Evolutionary conservation across 495 filamentous ascomycete genomes (phyloP), one percentile per base, ranked within the genome.

Genomic region (Coniosporium apollinis): DNA sequence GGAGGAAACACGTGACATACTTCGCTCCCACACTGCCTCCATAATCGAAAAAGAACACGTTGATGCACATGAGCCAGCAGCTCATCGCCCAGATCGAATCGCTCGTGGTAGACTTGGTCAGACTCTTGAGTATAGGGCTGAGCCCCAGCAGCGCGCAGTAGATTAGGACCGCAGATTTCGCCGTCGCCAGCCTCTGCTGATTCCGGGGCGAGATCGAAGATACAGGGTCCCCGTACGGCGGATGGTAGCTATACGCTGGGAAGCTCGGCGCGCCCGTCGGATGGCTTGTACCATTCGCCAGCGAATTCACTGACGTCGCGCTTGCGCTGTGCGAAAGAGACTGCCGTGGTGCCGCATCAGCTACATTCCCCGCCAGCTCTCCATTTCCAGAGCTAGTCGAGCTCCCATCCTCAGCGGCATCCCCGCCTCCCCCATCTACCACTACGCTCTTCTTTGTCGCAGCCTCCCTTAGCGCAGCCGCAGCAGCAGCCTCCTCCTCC

Each of bases 61-160:
- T 96, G 59, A 94, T 85, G 39, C 81, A 70, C 50, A 97, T 70
- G 30, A 97, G 65, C 76, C 82, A 91, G 56, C 76, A 82, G 43
- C 80, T 84, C 64, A 97, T 77, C 11, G 89, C 82, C 91, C 91
- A 97, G 43, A 97, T 96, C 17, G 76, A 83, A 62, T 97, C 89
- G 20, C 65, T 74, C 14, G 79, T 79, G 3, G 85, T 94, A 4
- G 85, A 94, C 22, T 75, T 74, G 1, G 89, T 96, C 10, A 97
- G 67, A 3, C 84, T 93, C 55, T 93, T 93, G 22, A 96, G 65
- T 43, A 97, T 96, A 0, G 89, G 89, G 18, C 80, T 87, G 3
- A 97, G 69, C 3, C 86, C 89, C 11, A 94, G 69, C 19, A 97
- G 65, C 3, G 83, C 76, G 47, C 76, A 89, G 60, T 91, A 94